Percentiles rank a stretch among this genome's conserved stretches.
These are phyloP conservation scores for Sergeia podlipaevii DNA, from an alignment of 208 protist genomes.

Conservation along the genomic window DNA sequence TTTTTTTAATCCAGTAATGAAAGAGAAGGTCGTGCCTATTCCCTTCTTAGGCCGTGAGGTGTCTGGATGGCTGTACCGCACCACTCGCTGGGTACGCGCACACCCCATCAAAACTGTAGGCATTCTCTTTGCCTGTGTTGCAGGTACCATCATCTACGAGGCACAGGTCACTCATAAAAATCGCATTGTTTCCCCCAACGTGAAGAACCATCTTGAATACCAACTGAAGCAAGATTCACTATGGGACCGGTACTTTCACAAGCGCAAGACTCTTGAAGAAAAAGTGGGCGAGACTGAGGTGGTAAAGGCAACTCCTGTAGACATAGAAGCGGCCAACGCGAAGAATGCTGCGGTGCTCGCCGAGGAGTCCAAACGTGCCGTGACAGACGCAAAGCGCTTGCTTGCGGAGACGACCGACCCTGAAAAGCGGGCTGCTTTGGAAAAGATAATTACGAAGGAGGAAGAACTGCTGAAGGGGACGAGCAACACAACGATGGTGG, in stretches of 20 bases:
- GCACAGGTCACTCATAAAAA: slow-evolving; percentile 77
- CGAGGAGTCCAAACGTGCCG: slow-evolving; percentile 21
- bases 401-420: slow-evolving; percentile 37
- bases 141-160: slow-evolving; percentile 65
- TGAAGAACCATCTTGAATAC: slow-evolving; percentile 85
- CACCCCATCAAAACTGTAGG: slow-evolving; percentile 51
- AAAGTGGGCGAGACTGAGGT: not conserved
- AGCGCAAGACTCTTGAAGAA: not conserved
- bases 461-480: slow-evolving; percentile 39
- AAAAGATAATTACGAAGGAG: slow-evolving; percentile 60
- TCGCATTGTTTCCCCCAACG: slow-evolving; percentile 73
- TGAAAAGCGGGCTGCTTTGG: slow-evolving; percentile 42
- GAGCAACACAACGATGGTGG: slow-evolving; percentile 67
- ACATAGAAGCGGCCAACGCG: not conserved
- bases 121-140: slow-evolving; percentile 41
- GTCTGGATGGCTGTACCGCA: slow-evolving; percentile 80
- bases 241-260: slow-evolving; percentile 22
- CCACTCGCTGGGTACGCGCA: slow-evolving; percentile 53
- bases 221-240: slow-evolving; percentile 42
- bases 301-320: no score
- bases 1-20: no score
- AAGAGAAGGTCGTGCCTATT: slow-evolving; percentile 81
- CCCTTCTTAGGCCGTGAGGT: slow-evolving; percentile 76
- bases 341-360: slow-evolving; percentile 10
- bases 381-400: slow-evolving; percentile 49